These are phyloP conservation scores for Salix arbutifolia DNA, from an alignment of 345 rosid species.

Conservation along the genomic window DNA sequence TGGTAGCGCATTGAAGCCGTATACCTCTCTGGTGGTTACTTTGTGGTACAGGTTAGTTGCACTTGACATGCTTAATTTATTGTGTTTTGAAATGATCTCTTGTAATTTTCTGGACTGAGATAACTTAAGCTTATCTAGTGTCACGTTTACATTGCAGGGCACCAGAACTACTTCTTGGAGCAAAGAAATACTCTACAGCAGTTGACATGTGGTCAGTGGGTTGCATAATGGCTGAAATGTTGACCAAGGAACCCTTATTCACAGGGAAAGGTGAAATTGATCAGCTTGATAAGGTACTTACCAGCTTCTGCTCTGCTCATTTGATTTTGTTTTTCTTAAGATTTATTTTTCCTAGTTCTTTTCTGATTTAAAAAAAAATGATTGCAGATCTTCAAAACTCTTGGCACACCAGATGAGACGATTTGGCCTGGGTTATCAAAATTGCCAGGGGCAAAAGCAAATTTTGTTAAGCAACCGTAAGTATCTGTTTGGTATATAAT, in stretches of 20 bases:
- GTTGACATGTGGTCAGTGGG: constrained; percentile 97
- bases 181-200: constrained; percentile 72
- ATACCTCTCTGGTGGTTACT: constrained; percentile 72
- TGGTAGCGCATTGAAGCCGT: constrained; percentile 80
- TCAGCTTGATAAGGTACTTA: constrained; percentile 65
- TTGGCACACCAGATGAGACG: constrained; percentile 73
- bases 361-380: neutral
- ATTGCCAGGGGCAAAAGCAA: constrained; percentile 65
- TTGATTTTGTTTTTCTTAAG: neutral
- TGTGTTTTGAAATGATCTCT: neutral
- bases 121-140: constrained; percentile 7
- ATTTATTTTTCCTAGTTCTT: neutral
- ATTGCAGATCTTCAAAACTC: constrained; percentile 59
- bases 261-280: constrained; percentile 66
- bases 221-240: constrained; percentile 87
- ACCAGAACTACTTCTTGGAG: constrained; percentile 79
- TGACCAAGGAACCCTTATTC: constrained; percentile 66
- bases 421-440: constrained; percentile 71
- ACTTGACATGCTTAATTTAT: neutral
- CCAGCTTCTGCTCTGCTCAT: neutral
- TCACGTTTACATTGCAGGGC: constrained; percentile 47
- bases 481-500: constrained; percentile 14
- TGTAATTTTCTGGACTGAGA: neutral
- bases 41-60: constrained; percentile 74
- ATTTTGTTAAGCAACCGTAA: constrained; percentile 54